phyloP scores from a whole-genome alignment of 257 asterid genomes.

The Solanum appendiculatum region DNA sequence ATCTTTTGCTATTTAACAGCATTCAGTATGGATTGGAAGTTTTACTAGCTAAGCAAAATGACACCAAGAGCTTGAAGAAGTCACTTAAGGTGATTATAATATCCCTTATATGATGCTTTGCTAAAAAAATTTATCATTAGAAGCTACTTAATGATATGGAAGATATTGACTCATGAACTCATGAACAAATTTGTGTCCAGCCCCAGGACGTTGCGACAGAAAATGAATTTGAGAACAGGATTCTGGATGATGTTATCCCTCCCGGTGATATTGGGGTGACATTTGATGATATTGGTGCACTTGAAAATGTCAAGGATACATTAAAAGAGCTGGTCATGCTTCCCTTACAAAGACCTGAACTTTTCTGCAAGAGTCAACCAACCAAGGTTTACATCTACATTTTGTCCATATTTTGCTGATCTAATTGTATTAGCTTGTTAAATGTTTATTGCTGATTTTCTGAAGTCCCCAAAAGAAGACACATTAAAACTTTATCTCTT shows the following conservation, averaged over 20 bases:
- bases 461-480: neutral
- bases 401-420: neutral
- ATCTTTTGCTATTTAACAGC: slow-evolving; percentile 27
- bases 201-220: slow-evolving; percentile 71
- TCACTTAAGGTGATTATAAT: slow-evolving; percentile 53
- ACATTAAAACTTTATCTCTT: neutral
- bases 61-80: slow-evolving; percentile 62
- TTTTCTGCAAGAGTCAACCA: slow-evolving; percentile 79
- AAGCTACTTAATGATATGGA: neutral
- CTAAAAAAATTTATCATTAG: neutral
- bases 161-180: neutral
- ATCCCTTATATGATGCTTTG: neutral
- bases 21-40: slow-evolving; percentile 57
- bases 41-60: slow-evolving; percentile 50
- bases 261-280: slow-evolving; percentile 78
- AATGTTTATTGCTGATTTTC: neutral
- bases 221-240: slow-evolving; percentile 58
- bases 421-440: neutral
- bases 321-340: slow-evolving; percentile 90
- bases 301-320: slow-evolving; percentile 82
- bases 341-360: slow-evolving; percentile 87
- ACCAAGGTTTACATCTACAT: slow-evolving; percentile 40
- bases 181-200: slow-evolving; percentile 1
- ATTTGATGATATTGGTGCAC: slow-evolving; percentile 91
- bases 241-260: slow-evolving; percentile 67